phyloP scores from a whole-genome alignment of 2,329 filamentous ascomycete species.

The Colletotrichum siamense region DNA sequence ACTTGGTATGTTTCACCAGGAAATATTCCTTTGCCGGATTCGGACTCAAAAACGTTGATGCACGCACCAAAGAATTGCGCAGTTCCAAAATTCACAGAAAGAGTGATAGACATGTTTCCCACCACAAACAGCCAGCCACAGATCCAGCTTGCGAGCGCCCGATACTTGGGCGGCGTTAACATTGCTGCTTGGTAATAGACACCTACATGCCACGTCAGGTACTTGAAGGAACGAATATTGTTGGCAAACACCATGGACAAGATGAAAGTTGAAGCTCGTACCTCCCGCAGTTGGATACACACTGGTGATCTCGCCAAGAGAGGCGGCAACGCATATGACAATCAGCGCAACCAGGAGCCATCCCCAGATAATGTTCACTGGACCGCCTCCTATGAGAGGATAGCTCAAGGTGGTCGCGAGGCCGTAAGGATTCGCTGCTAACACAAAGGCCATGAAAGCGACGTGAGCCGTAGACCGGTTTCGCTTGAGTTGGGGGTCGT shows the following conservation, averaged over 20 bases:
- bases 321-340: constrained; percentile 73
- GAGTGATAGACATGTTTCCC: constrained; percentile 81
- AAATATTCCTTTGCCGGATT: constrained; percentile 48
- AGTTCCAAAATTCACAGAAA: constrained; percentile 84
- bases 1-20: constrained; percentile 66
- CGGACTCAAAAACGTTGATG: constrained; percentile 59
- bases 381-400: constrained; percentile 69
- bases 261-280: constrained; percentile 24
- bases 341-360: constrained; percentile 73
- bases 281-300: constrained; percentile 78
- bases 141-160: constrained; percentile 71
- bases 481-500: constrained; percentile 68
- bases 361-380: constrained; percentile 75
- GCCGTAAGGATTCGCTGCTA: constrained; percentile 77
- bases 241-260: not conserved
- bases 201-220: constrained; percentile 27
- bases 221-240: not conserved
- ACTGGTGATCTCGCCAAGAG: constrained; percentile 76
- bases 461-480: constrained; percentile 73
- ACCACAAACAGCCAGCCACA: constrained; percentile 80
- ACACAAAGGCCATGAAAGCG: constrained; percentile 78
- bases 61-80: constrained; percentile 66
- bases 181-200: constrained; percentile 84
- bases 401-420: constrained; percentile 74
- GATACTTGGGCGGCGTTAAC: constrained; percentile 66